Percentiles rank a stretch among this genome's conserved stretches.
Evolutionary conservation across 306 rosid genomes (phyloP).

Genomic region (Carpinus fangiana): DNA sequence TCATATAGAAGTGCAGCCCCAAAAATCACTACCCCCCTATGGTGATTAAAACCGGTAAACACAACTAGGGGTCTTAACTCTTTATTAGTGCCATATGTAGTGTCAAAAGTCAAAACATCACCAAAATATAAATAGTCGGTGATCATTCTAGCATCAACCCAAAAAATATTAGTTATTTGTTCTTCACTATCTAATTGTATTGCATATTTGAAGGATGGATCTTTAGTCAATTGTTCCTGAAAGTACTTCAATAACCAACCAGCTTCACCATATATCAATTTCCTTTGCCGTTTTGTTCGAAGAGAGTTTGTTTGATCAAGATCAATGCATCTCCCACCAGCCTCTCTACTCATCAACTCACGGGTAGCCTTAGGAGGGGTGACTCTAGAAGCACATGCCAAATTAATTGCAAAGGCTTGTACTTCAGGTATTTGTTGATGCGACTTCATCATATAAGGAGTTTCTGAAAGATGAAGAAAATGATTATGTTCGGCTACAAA

Average conservation of each 20-base stretch:
- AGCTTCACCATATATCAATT: neutral
- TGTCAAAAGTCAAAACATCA: too few species aligned
- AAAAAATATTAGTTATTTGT: neutral
- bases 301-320: neutral
- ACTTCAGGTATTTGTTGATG: neutral
- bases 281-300: neutral
- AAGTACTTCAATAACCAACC: neutral
- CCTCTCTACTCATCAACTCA: neutral
- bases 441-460: neutral
- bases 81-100: too few species aligned
- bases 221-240: neutral
- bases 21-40: too few species aligned
- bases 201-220: conserved; percentile 5
- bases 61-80: too few species aligned
- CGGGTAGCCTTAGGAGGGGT: neutral
- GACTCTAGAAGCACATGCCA: neutral
- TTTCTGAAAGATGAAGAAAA: neutral
- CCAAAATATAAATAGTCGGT: too few species aligned
- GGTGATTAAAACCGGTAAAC: too few species aligned
- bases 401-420: conserved; percentile 3
- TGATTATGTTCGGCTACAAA: neutral
- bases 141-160: neutral
- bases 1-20: too few species aligned
- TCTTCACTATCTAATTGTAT: neutral
- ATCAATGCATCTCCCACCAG: neutral